These are phyloP conservation scores for Trematosphaeria pertusa DNA, from an alignment of 2,329 filamentous ascomycete species.

Conservation along the genomic window DNA sequence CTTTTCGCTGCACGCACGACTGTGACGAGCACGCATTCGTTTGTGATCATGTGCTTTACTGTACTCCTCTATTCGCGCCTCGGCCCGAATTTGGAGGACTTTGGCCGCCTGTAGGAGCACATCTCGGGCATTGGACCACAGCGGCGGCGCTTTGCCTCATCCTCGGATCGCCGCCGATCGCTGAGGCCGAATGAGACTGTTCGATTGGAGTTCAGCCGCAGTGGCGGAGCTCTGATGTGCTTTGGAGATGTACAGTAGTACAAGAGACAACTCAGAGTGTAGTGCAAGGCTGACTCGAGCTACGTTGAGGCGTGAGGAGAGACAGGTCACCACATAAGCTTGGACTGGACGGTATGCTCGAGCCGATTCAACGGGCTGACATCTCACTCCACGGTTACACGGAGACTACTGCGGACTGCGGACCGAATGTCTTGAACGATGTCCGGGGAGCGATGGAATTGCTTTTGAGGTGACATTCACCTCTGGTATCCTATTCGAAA, in stretches of 20 bases:
- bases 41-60: slow-evolving; percentile 27
- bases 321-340: background rate
- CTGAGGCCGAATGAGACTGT: too few species aligned
- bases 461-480: too few species aligned
- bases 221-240: too few species aligned
- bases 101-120: background rate
- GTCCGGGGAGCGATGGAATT: background rate
- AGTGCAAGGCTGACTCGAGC: too few species aligned
- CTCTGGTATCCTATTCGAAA: too few species aligned
- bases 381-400: background rate
- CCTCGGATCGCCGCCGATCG: too few species aligned
- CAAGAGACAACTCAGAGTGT: too few species aligned
- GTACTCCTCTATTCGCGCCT: background rate
- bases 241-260: too few species aligned
- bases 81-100: background rate
- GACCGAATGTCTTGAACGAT: background rate
- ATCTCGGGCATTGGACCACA: too few species aligned
- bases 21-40: slow-evolving; percentile 24
- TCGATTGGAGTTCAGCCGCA: too few species aligned
- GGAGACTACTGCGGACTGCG: background rate
- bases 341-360: background rate
- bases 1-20: slow-evolving; percentile 16
- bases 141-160: too few species aligned
- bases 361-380: background rate
- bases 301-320: too few species aligned